Evolutionary conservation across 2,329 filamentous ascomycete genomes (phyloP).

Genomic region (Cladosporium sphaerospermum): DNA sequence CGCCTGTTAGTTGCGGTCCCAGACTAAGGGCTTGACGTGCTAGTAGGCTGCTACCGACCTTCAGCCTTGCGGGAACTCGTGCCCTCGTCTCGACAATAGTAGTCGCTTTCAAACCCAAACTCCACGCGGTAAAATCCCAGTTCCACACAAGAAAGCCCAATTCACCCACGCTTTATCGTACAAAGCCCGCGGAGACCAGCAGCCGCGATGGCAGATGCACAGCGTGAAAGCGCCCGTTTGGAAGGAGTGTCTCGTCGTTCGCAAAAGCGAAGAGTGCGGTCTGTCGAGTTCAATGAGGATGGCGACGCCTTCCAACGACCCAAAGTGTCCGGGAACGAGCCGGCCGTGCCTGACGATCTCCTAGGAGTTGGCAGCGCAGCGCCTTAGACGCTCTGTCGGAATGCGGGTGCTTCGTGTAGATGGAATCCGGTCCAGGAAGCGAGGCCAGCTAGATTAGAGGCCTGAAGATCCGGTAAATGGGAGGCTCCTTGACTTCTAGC

Average conservation of each 20-base stretch:
- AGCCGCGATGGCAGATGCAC: conserved; percentile 3
- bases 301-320: not conserved
- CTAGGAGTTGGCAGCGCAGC: conserved; percentile 12
- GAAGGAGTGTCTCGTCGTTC: not conserved
- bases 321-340: not conserved
- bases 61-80: not conserved
- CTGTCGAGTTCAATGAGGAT: not conserved
- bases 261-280: not conserved
- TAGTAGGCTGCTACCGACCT: conserved; percentile 3
- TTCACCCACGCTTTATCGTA: not conserved
- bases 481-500: not conserved
- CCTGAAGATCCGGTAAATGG: conserved; percentile 3
- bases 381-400: conserved; percentile 10
- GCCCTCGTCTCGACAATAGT: not conserved
- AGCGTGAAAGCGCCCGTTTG: not conserved
- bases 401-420: conserved; percentile 15
- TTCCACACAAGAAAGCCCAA: not conserved
- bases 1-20: not conserved
- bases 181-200: conserved; percentile 7
- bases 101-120: not conserved
- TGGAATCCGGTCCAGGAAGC: conserved; percentile 12
- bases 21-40: too few relatives aligned
- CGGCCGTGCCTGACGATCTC: conserved; percentile 14
- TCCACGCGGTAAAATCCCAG: not conserved
- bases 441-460: not conserved